Percentiles rank a stretch among this genome's conserved stretches.
phyloP scores from a whole-genome alignment of 2,329 filamentous ascomycete species.

The Remersonia thermophila region DNA sequence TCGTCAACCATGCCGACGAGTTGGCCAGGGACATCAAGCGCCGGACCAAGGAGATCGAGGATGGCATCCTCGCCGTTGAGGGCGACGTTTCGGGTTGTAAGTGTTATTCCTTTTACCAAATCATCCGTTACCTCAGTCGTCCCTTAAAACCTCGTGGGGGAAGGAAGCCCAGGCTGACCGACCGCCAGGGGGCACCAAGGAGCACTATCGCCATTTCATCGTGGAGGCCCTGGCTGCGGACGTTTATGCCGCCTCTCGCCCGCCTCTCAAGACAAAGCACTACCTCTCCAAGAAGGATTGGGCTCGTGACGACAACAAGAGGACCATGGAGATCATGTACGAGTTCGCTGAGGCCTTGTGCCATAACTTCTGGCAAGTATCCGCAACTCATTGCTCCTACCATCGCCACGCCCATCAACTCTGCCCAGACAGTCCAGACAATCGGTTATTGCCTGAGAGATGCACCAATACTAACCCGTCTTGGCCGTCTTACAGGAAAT shows the following conservation, averaged over 20 bases:
- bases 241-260: neutral
- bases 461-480: no score
- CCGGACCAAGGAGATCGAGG: no score
- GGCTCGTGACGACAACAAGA: neutral
- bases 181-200: neutral
- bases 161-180: neutral
- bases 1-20: neutral
- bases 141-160: no score
- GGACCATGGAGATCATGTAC: slow-evolving; percentile 5
- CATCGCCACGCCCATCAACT: no score
- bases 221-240: slow-evolving; percentile 1
- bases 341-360: slow-evolving; percentile 6
- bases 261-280: neutral
- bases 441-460: no score
- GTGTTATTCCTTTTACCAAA: no score
- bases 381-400: no score
- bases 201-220: slow-evolving; percentile 4
- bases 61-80: no score
- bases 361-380: slow-evolving; percentile 5
- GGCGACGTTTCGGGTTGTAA: no score
- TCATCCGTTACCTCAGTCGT: no score
- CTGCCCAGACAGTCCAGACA: no score
- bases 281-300: slow-evolving; percentile 1
- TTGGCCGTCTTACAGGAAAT: slow-evolving; percentile 2
- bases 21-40: no score